A percentile compares a stretch with the other conserved stretches of the same genome.
Evolutionary conservation across 129 eudicot species (phyloP).

Genomic region (Arctium minus): DNA sequence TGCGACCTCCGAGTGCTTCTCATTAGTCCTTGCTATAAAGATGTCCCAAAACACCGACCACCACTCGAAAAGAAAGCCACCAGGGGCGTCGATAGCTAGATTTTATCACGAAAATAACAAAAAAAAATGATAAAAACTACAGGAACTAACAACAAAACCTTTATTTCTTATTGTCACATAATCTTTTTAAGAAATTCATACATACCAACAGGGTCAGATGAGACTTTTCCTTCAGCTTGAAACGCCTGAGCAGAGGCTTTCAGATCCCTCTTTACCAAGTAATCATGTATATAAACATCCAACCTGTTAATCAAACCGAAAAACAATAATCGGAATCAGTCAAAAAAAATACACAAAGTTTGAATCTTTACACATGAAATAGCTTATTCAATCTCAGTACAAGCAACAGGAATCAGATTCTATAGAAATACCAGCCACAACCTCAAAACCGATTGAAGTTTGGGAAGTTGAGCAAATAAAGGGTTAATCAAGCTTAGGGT

Average conservation of each 20-base stretch:
- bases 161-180: background rate
- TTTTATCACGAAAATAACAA: background rate
- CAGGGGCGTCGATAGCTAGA: conserved; percentile 39
- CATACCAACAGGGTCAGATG: conserved; percentile 43
- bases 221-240: conserved; percentile 45
- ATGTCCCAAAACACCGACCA: conserved; percentile 85
- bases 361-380: background rate
- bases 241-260: conserved; percentile 42
- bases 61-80: conserved; percentile 80
- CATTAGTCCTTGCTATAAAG: conserved; percentile 43
- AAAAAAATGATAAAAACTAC: background rate
- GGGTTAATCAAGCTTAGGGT: background rate
- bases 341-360: background rate
- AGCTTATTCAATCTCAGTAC: background rate
- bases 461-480: background rate
- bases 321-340: background rate
- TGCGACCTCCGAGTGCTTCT: conserved; percentile 39
- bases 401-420: background rate
- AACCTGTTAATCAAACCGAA: conserved; percentile 18
- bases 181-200: conserved; percentile 1
- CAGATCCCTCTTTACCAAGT: conserved; percentile 7
- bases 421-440: background rate
- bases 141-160: background rate
- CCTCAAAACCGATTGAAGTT: background rate
- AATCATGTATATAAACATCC: conserved; percentile 43